These are phyloP conservation scores for Penicillium herquei DNA, from an alignment of 495 filamentous ascomycete genomes.

Conservation along the genomic window DNA sequence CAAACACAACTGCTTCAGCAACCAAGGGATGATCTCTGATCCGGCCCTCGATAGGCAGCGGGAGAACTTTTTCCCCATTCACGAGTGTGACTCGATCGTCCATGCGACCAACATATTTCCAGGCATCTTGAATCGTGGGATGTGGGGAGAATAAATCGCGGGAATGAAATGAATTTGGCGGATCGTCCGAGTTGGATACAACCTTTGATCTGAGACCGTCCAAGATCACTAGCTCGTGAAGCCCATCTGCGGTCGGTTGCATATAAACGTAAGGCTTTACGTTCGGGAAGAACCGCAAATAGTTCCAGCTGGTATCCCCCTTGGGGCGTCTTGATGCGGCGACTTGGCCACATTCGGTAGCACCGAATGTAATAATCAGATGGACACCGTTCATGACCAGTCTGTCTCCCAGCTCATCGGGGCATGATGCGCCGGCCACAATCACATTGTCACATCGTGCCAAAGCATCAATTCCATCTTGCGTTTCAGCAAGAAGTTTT, in stretches of 20 bases:
- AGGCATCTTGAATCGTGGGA: background rate
- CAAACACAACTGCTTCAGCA: background rate
- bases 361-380: background rate
- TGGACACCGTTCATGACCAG: background rate
- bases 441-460: background rate
- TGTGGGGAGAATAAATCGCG: background rate
- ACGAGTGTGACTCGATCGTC: background rate
- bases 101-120: background rate
- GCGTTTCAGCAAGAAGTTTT: background rate
- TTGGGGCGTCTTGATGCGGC: background rate
- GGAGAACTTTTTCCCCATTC: background rate
- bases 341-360: background rate
- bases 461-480: background rate
- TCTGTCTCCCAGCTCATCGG: background rate
- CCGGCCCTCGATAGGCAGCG: background rate
- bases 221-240: background rate
- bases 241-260: background rate
- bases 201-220: background rate
- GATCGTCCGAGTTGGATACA: background rate
- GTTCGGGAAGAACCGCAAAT: background rate
- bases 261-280: background rate
- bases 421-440: background rate
- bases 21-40: background rate
- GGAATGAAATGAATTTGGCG: background rate
- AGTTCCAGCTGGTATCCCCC: background rate